Conservation (phyloP, 2,329 filamentous ascomycete species). For the Cladosporium cucumerinum region DNA sequence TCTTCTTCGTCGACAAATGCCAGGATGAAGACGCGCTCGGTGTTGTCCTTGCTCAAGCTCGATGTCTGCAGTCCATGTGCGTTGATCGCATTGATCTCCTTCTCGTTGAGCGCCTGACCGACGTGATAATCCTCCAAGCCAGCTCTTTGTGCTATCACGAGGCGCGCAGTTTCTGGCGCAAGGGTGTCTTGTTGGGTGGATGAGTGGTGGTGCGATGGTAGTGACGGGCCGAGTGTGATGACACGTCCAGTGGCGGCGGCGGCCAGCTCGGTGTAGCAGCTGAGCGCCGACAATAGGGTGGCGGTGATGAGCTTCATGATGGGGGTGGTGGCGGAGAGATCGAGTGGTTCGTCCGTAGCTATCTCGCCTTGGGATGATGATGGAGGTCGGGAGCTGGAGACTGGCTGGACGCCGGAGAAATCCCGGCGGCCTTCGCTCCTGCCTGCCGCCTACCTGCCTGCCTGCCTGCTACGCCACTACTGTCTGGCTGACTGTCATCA, state of each 20-base stretch:
- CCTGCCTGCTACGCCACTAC: background rate
- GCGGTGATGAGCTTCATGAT: slow-evolving; percentile 46
- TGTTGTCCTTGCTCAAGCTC: slow-evolving; percentile 34
- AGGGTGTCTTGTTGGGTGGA: slow-evolving; percentile 30
- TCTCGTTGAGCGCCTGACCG: slow-evolving; percentile 39
- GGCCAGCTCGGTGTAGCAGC: slow-evolving; percentile 31
- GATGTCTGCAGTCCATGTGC: slow-evolving; percentile 41
- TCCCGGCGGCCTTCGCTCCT: background rate
- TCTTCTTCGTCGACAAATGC: slow-evolving; percentile 28
- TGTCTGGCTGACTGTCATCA: background rate
- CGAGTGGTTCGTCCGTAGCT: background rate
- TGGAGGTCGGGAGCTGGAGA: background rate
- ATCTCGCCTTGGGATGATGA: slow-evolving; percentile 3
- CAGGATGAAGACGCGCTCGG: slow-evolving; percentile 20
- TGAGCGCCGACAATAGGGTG: slow-evolving; percentile 41
- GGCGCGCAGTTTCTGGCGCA: slow-evolving; percentile 44
- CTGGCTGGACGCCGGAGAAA: background rate
- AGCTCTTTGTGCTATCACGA: slow-evolving; percentile 51
- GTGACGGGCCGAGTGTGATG: slow-evolving; percentile 37
- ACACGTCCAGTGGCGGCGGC: slow-evolving; percentile 35
- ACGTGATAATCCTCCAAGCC: slow-evolving; percentile 50
- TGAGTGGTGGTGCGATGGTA: slow-evolving; percentile 17
- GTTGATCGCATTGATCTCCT: slow-evolving; percentile 47
- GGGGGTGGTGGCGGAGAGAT: slow-evolving; percentile 19
- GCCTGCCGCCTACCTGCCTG: too few relatives aligned